A percentile compares a stretch with the other conserved stretches of the same genome.
Conservation (phyloP, 495 filamentous ascomycete species). For the Penicillium mononematosum region DNA sequence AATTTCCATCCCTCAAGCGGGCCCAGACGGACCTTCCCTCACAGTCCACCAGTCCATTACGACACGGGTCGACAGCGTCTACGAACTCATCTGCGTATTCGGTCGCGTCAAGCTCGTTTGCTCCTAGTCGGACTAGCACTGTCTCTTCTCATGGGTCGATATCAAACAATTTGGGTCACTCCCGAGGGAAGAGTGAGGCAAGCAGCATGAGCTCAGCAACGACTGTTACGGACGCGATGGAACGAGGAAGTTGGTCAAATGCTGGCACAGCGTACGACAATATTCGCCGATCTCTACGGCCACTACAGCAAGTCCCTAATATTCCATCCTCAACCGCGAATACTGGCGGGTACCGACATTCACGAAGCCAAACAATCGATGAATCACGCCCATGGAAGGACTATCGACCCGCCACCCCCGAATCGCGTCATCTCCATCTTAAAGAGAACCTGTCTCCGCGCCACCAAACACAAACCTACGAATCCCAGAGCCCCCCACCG, state of each 20-base stretch:
- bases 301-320: conserved; percentile 68
- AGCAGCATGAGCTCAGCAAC: conserved; percentile 44
- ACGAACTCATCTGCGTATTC: conserved; percentile 78
- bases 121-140: conserved; percentile 71
- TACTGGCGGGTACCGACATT: conserved; percentile 36
- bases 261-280: conserved; percentile 62
- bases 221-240: conserved; percentile 31
- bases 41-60: conserved; percentile 57
- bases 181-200: conserved; percentile 74
- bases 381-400: conserved; percentile 40
- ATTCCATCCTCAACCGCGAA: conserved; percentile 39
- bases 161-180: conserved; percentile 55
- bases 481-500: conserved; percentile 34
- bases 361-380: conserved; percentile 46
- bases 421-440: conserved; percentile 28
- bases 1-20: conserved; percentile 53
- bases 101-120: conserved; percentile 60
- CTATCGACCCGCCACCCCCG: conserved; percentile 35
- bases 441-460: conserved; percentile 38
- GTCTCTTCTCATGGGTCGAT: conserved; percentile 75
- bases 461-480: conserved; percentile 22
- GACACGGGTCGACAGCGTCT: conserved; percentile 76
- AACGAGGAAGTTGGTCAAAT: conserved; percentile 35
- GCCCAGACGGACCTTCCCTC: conserved; percentile 63
- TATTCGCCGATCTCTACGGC: conserved; percentile 73